Percentiles rank a stretch among this genome's conserved stretches.
Conservation (phyloP, 2,329 filamentous ascomycete genomes). For the Kalmusia sp. region DNA sequence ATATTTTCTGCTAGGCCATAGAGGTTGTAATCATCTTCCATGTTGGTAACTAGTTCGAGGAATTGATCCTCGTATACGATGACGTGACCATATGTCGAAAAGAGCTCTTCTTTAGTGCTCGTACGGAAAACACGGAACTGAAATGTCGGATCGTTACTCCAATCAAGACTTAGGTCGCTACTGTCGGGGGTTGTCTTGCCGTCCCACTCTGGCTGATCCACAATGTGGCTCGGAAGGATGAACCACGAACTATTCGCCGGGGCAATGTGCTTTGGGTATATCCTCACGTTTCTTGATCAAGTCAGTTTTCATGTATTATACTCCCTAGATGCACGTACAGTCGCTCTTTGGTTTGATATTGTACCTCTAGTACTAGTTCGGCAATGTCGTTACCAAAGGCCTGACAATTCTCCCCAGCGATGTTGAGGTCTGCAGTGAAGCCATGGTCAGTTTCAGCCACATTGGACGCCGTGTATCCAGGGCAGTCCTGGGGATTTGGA, state of each 20-base stretch:
- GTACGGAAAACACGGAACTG: constrained; percentile 67
- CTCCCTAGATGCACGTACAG: too few species aligned
- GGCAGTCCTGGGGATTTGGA: constrained; percentile 54
- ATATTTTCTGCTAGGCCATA: constrained; percentile 80
- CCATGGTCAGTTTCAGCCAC: constrained; percentile 59
- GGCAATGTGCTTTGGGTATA: constrained; percentile 22
- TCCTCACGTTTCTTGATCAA: constrained; percentile 18
- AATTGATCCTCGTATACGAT: constrained; percentile 79
- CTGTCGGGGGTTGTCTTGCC: constrained; percentile 14
- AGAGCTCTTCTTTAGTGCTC: constrained; percentile 63
- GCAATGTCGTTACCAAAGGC: constrained; percentile 63
- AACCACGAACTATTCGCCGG: constrained; percentile 19
- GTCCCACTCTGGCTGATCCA: constrained; percentile 23
- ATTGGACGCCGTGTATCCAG: constrained; percentile 70
- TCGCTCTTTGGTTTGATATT: constrained; percentile 58
- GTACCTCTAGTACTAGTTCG: constrained; percentile 61
- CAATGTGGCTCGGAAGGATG: constrained; percentile 15
- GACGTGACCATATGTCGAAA: constrained; percentile 72
- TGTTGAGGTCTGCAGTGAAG: constrained; percentile 69
- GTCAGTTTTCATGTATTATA: too few species aligned
- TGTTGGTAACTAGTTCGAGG: constrained; percentile 47
- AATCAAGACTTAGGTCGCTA: constrained; percentile 23
- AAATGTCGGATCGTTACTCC: constrained; percentile 61
- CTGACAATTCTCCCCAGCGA: constrained; percentile 69
- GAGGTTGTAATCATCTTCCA: constrained; percentile 65